Evolutionary conservation across 345 rosid species (phyloP), one percentile per base, ranked within the genome.

Genomic region (Citrus glauca): DNA sequence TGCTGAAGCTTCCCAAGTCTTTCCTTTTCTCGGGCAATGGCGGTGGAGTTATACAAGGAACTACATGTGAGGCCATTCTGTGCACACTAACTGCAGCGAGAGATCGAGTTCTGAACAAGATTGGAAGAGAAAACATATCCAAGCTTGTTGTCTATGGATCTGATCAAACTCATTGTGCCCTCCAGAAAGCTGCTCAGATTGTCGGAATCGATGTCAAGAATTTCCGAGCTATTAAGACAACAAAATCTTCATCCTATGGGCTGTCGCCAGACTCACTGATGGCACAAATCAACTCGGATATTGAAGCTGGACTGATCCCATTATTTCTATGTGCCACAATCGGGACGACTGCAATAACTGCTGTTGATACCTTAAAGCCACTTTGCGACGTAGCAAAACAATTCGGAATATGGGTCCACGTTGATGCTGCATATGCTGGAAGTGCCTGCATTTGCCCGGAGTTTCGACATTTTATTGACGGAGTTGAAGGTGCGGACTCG

Each of bases 351-450:
- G 32, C 85, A 1, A 75, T 63, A 4, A 61, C 79, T 0, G 81
- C 90, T 0, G 82, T 87, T 4, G 89, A 85, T 74, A 90, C 85
- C 4, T 0, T 84, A 14, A 35, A 16, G 28, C 76, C 65, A 9
- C 55, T 87, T 7, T 65, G 79, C 11, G 7, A 76, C 1, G 79
- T 84, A 0, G 87, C 86, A 0, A 64, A 69, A 0, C 35, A 57
- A n/a, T 62, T 87, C 35, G 76, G 70, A 19, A 30, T 87, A 19
- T 87, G 91, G 91, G 76, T 89, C 40, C 92, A 85, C 13, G 78
- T 89, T 1, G 91, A 87, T 80, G 91, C 88, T 5, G 93, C 90
- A 0, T 86, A 85, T 42, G 91, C 87, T 0, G 93, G 90, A 20
- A 79, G 78, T 25, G 84, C 78, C 1, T 87, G 89, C 45, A 75